Evolutionary conservation across 306 rosid species (phyloP), one percentile per base, ranked within the genome.

Genomic region (Bauhinia variegata): DNA sequence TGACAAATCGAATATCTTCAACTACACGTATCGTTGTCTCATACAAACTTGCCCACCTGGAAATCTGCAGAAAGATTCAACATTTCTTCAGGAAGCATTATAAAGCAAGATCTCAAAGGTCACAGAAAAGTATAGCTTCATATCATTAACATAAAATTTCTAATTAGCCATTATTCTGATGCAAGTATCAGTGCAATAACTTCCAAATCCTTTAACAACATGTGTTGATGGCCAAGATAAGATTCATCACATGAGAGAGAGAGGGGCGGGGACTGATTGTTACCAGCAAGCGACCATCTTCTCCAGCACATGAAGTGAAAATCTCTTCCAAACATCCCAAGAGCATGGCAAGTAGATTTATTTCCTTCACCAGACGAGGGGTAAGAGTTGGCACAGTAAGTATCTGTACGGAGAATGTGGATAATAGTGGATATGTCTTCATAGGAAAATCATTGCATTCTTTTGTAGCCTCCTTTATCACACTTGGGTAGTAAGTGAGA

Each of bases 1-100:
- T 80, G 42, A 88, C 97, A 87, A 95, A 95, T 43, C 96, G 87
- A 80, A 95, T 79, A 85, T 95, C 99, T 77, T 95, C 97, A 79
- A 86, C 69, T 60, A 91, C 91, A 32, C 99, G 97, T 60, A 86
- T 34, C 13, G 97, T 90, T 38, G 87, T 78, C 23, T 90, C 92
- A 52, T 79, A 77, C 82, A 85, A 80, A 67, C 65, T 71, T 67
- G 74, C 83, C 89, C 87, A 95, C 80, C 38, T 86, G 41, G 80
- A 54, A 79, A 87, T 85, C 99, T 95, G 78, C 61, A 76, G 81
- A 52, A 53, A 30, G 5, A 49, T 53, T 66, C 44, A 31, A 55
- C 19, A 65, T 51, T 36, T 51, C 73, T 62, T 72, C 43, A 73
- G 15, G 18, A 63, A 58, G 39, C 44, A 53, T 51, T 19, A 39